Percentiles rank a stretch among this genome's conserved stretches.
Evolutionary conservation across 768 basidiomycete species (phyloP).

Genomic region (Collybia sp.): DNA sequence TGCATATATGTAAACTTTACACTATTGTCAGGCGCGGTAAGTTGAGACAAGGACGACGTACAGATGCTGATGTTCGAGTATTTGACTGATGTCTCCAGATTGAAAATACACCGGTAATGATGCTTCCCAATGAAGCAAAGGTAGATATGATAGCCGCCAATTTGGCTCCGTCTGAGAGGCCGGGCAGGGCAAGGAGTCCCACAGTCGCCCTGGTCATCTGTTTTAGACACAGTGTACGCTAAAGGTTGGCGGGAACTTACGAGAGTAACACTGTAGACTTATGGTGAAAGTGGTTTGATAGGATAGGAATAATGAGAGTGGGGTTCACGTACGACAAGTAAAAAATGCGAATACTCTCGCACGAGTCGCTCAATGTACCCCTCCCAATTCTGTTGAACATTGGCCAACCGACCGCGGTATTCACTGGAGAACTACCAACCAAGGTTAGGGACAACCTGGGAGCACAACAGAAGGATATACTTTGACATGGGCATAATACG

Average conservation of each 20-base stretch:
- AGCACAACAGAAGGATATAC: constrained; percentile 9
- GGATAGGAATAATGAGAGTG: background rate
- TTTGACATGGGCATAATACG: constrained; percentile 45
- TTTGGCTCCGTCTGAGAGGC: constrained; percentile 28
- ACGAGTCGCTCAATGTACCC: constrained; percentile 44
- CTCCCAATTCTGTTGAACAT: constrained; percentile 46
- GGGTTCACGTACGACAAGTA: constrained; percentile 41
- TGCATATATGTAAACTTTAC: constrained; percentile 49
- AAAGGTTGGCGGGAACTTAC: constrained; percentile 22
- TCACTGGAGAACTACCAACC: constrained; percentile 31
- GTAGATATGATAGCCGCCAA: constrained; percentile 40
- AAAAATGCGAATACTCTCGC: constrained; percentile 51
- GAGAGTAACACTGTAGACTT: constrained; percentile 52
- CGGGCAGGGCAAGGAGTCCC: constrained; percentile 39
- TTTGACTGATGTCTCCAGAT: constrained; percentile 54
- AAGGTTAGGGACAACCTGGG: background rate
- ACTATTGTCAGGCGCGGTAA: background rate
- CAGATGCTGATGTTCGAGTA: constrained; percentile 37
- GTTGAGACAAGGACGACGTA: constrained; percentile 12
- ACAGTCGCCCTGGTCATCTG: constrained; percentile 38
- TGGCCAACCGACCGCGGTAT: constrained; percentile 44
- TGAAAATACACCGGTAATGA: constrained; percentile 51
- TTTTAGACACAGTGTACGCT: constrained; percentile 1
- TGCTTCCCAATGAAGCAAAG: constrained; percentile 48
- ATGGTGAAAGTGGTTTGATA: background rate